These are phyloP conservation scores for Acacia concinna DNA, from an alignment of 331 rosid genomes.

Conservation along the genomic window DNA sequence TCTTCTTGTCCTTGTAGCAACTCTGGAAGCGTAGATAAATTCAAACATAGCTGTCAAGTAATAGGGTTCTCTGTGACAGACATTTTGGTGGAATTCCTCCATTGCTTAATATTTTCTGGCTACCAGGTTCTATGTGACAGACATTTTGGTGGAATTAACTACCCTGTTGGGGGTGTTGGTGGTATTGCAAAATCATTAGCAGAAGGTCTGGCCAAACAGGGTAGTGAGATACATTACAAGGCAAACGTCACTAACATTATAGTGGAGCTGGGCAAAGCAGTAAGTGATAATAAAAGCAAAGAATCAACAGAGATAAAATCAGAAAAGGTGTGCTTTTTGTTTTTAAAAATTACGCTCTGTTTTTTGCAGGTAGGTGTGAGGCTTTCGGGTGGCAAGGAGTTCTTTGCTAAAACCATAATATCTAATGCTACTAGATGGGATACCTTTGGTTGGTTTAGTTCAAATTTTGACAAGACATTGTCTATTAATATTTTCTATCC, in stretches of 20 bases:
- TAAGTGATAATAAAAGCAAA: constrained; percentile 44
- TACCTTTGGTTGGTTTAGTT: constrained; percentile 76
- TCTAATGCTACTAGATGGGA: constrained; percentile 99
- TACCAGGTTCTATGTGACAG: constrained; percentile 90
- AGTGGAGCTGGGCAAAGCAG: constrained; percentile 72
- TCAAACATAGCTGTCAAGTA: constrained; percentile 2
- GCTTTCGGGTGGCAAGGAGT: constrained; percentile 79
- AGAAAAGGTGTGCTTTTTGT: constrained; percentile 23
- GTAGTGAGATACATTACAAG: constrained; percentile 82
- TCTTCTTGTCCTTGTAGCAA: constrained; percentile 7
- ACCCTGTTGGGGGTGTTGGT: constrained; percentile 96
- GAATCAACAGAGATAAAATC: constrained; percentile 12
- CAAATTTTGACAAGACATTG: background rate
- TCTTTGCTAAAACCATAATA: constrained; percentile 81
- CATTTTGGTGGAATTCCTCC: constrained; percentile 87
- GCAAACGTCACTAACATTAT: constrained; percentile 80
- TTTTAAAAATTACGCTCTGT: constrained; percentile 27
- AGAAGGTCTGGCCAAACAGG: constrained; percentile 73
- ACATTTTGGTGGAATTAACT: constrained; percentile 93
- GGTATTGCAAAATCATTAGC: constrained; percentile 93
- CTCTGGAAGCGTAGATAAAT: background rate
- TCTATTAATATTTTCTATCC: constrained; percentile 25
- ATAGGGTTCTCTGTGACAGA: constrained; percentile 67
- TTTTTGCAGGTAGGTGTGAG: constrained; percentile 79
- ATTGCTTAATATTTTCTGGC: constrained; percentile 14